Evolutionary conservation across 2,329 filamentous ascomycete species (phyloP), one percentile per base, ranked within the genome.

Genomic region (Huntiella moniliformis): DNA sequence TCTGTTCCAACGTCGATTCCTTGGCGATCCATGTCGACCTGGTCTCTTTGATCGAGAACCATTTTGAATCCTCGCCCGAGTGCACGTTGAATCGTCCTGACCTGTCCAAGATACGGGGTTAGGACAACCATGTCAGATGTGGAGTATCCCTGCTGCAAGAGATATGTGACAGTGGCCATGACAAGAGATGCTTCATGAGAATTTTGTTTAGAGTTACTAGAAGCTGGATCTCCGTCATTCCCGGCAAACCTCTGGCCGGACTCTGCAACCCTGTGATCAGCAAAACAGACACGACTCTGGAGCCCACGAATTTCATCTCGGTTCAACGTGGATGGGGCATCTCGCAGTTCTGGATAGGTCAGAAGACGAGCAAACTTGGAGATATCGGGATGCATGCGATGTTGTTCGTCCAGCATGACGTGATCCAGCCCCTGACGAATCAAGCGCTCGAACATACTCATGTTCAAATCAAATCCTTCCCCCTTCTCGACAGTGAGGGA

Each of bases 61-160:
- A 77, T 74, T 51, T 85, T 79, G 42, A 73, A 74, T 0, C 76
- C 67, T 7, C 65, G 57, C 4, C 61, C 60, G 4, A 85, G 60
- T 0, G 59, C 63, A 0, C 74, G 64, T 13, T 62, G 57, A 1
- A 86, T 60, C 0, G 79, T 61, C 2, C 61, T 67, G 0, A 86
- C 57, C 52, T 85, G 80, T 0, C 79, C 80, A 0, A 85, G 62
- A 52, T 87, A 86, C 0, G 82, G 81, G 0, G 79, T 82, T 1
- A 86, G 57, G 0, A 87, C 62, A 0, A 83, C 79, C 8, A 85
- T 63, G 2, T 80, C 61, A 3, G 74, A 64, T 0, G 75, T 74
- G 3, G 67, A 66, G 53, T 85, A 86, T 0, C 79, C 79, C 52
- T 87, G 80, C 50, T 83, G 81, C 0, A 64, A 74, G 0, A 87